Base-by-base conservation (phyloP, 306 rosid genomes). In the Cucurbita argyrosperma region DNA sequence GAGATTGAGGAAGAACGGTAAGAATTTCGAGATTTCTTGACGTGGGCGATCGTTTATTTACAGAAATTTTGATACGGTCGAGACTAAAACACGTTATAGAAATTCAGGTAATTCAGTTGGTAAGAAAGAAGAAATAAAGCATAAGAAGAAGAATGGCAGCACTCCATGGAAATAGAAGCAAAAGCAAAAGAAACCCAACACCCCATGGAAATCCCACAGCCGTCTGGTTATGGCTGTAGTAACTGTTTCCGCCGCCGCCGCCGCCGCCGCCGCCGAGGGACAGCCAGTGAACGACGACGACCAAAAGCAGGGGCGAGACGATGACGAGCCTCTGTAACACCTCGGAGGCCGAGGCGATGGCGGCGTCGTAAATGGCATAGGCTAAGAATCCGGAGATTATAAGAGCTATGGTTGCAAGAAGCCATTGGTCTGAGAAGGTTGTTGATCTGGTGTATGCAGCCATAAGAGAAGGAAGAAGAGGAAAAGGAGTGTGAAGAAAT, bases 171-270 rank as follows among this genome's bases (percentile, higher is more conserved):
- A 42, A 65, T 38, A 65, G 7, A 65, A 65, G 26, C 37, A 65
- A 23, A 65, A 65, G 52, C 52, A 65, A 26, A 65, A 65, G 71
- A 18, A 65, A 43, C 0, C 51, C 51, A 42, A 65, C 71, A 0
- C 71, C 71, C 71, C 71, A 65, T 16, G 71, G 52, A 7, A 65
- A 65, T 10, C 71, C 71, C 51, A 65, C 71, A 16, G 53, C 71
- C 50, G 37, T 15, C 13, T 65, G 71, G 49, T 5, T 10, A 26
- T 43, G 13, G 21, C 46, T 39, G 21, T 38, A 18, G 69, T 23
- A 8, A 15, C 18, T 37, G 66, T 60, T 30, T 40, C 50, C 71
- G 5, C 52, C 52, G 15, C 52, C n/a, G 11, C 72, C 39, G 1
- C n/a, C n/a, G n/a, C n/a, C 4, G 51, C 16, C n/a, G 11, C 72